A percentile compares a stretch with the other conserved stretches of the same genome.
These are phyloP conservation scores for Pseudocercospora musae DNA, from an alignment of 2,329 filamentous ascomycete species.

Conservation along the genomic window DNA sequence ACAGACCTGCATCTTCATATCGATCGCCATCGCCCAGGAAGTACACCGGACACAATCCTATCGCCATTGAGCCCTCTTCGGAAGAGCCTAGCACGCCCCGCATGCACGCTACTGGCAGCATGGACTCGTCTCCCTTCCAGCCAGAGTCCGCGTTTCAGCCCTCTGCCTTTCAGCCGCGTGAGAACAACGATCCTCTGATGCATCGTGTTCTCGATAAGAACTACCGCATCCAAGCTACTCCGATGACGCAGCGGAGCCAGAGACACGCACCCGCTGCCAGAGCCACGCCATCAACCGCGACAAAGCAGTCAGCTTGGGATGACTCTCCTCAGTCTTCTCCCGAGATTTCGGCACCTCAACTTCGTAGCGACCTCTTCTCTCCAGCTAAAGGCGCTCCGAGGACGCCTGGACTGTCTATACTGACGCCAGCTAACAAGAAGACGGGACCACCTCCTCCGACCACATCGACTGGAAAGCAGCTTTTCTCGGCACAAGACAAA, in stretches of 20 bases:
- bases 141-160: slow-evolving; percentile 40
- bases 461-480: slow-evolving; percentile 35
- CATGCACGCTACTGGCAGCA: slow-evolving; percentile 16
- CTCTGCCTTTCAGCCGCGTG: slow-evolving; percentile 33
- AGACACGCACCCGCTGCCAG: slow-evolving; percentile 16
- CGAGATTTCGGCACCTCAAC: slow-evolving; percentile 73
- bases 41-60: slow-evolving; percentile 41
- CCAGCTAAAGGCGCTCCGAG: slow-evolving; percentile 49
- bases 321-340: slow-evolving; percentile 54
- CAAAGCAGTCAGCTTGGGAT: slow-evolving; percentile 34
- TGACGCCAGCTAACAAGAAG: slow-evolving; percentile 56
- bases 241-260: slow-evolving; percentile 51
- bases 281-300: slow-evolving; percentile 40
- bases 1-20: slow-evolving; percentile 21
- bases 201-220: slow-evolving; percentile 94
- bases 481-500: slow-evolving; percentile 35
- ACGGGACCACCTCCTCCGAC: slow-evolving; percentile 21
- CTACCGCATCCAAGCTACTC: slow-evolving; percentile 89
- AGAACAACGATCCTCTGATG: slow-evolving; percentile 70
- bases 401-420: slow-evolving; percentile 81
- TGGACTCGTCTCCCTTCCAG: slow-evolving; percentile 51
- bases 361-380: slow-evolving; percentile 77
- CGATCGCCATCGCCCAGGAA: slow-evolving; percentile 37
- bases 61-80: slow-evolving; percentile 20
- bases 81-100: slow-evolving; percentile 33